Evolutionary conservation across 2,329 filamentous ascomycete species (phyloP), one percentile per base, ranked within the genome.

Genomic region (Aspergillus cejpii): DNA sequence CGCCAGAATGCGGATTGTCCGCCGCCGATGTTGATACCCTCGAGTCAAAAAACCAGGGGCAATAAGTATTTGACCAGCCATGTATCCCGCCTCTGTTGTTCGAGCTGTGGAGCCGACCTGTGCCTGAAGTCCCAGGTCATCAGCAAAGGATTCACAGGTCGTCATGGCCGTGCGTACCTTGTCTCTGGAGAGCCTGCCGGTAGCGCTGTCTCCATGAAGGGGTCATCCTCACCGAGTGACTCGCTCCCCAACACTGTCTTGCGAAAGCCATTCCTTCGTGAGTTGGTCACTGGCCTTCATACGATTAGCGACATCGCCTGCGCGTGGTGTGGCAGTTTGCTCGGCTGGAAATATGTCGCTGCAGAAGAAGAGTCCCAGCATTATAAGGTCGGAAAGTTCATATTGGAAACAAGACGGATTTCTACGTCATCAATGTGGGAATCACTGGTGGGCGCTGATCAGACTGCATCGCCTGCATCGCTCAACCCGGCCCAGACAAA

Each of bases 321-420:
- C 54, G 62, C 68, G 3, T 69, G 72, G 37, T 83, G 80, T 50
- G 76, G 74, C 2, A 73, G 59, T 43, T 71, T 79, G 27, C 56
- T 83, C 15, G 80, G 80, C 2, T 83, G 80, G 80, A 83, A 83
- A 61, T 83, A 83, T 55, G 73, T 83, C 19, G 71, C 73, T 15
- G 80, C 80, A 0, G 77, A 79, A 47, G 78, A 83, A 51, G 78
- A 81, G 47, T 67, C 63, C 8, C 80, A 83, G 62, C 68, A 72
- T 44, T 83, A 83, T 56, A 83, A 83, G 57, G 76, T 83, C 2
- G 80, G 80, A n/a, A 83, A 82, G 57, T 83, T 78, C 51, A 83
- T 83, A 21, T 61, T 83, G 21, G 80, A 83, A 61, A 81, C 78
- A 34, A 78, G 74, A 61, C 67, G 74, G 42, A 74, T 80, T 6